A percentile compares a stretch with the other conserved stretches of the same genome.
phyloP scores from a whole-genome alignment of 495 filamentous ascomycete species.

The Collariella sp. region DNA sequence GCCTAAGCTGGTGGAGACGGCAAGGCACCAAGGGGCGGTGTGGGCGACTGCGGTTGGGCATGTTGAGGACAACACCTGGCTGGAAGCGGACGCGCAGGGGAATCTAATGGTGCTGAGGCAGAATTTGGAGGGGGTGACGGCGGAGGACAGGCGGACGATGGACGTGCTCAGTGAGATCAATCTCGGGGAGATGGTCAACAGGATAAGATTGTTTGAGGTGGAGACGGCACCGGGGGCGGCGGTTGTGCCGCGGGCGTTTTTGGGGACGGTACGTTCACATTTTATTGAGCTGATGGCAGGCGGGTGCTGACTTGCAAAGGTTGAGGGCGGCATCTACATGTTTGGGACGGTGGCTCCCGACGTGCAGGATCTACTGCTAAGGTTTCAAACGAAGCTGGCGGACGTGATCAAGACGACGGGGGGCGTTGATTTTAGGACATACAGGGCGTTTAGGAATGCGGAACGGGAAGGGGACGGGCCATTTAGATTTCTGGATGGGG shows the following conservation, averaged over 20 bases:
- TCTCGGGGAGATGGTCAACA: constrained; percentile 87
- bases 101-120: constrained; percentile 73
- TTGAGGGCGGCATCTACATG: constrained; percentile 87
- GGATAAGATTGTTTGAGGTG: constrained; percentile 54
- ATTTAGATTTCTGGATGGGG: constrained; percentile 84
- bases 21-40: constrained; percentile 67
- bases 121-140: constrained; percentile 61
- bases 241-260: constrained; percentile 73
- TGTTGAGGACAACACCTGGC: constrained; percentile 59
- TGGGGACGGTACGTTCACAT: constrained; percentile 68
- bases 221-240: constrained; percentile 50
- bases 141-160: constrained; percentile 62
- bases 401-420: constrained; percentile 59
- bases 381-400: constrained; percentile 61
- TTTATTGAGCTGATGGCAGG: not conserved
- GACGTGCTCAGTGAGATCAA: constrained; percentile 70
- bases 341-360: constrained; percentile 64
- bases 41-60: constrained; percentile 73
- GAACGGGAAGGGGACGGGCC: constrained; percentile 67
- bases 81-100: constrained; percentile 76
- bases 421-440: constrained; percentile 62
- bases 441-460: constrained; percentile 66
- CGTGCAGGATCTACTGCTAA: constrained; percentile 71
- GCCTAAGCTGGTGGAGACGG: constrained; percentile 58
- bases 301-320: constrained; percentile 38